phyloP scores from a whole-genome alignment of 2,329 filamentous ascomycete species.

The Chrysosphaeria jannelii region DNA sequence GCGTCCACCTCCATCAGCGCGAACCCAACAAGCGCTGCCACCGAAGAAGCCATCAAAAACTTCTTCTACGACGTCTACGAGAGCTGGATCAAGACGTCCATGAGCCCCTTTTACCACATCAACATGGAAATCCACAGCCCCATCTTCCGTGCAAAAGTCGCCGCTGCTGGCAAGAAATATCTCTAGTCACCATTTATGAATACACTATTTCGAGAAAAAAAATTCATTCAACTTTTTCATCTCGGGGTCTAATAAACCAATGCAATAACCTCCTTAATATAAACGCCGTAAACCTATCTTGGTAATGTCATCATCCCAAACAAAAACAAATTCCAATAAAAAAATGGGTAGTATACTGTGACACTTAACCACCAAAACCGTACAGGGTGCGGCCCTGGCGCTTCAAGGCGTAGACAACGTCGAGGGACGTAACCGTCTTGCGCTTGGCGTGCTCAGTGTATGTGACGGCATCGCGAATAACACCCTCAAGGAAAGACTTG shows the following conservation, averaged over 20 bases:
- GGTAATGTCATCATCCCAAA: no score
- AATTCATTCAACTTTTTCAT: no score
- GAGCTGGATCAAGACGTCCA: constrained; percentile 83
- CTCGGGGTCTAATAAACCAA: no score
- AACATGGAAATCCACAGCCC: constrained; percentile 69
- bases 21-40: constrained; percentile 68
- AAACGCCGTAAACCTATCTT: no score
- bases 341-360: background rate
- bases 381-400: constrained; percentile 50
- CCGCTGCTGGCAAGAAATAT: constrained; percentile 77
- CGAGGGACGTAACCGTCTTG: constrained; percentile 45
- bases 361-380: constrained; percentile 58
- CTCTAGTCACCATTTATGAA: constrained; percentile 20
- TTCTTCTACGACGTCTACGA: constrained; percentile 95
- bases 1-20: constrained; percentile 43
- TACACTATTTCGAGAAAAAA: no score
- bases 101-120: constrained; percentile 82
- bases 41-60: constrained; percentile 80
- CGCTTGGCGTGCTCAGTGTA: constrained; percentile 60
- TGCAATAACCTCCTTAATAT: no score
- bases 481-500: constrained; percentile 49
- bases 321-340: no score
- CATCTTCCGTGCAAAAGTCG: constrained; percentile 55
- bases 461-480: constrained; percentile 49
- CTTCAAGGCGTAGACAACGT: constrained; percentile 38